Percentiles rank a stretch among this genome's conserved stretches.
phyloP scores from a whole-genome alignment of 768 basidiomycete genomes.

The Leucocoprinus sp. region DNA sequence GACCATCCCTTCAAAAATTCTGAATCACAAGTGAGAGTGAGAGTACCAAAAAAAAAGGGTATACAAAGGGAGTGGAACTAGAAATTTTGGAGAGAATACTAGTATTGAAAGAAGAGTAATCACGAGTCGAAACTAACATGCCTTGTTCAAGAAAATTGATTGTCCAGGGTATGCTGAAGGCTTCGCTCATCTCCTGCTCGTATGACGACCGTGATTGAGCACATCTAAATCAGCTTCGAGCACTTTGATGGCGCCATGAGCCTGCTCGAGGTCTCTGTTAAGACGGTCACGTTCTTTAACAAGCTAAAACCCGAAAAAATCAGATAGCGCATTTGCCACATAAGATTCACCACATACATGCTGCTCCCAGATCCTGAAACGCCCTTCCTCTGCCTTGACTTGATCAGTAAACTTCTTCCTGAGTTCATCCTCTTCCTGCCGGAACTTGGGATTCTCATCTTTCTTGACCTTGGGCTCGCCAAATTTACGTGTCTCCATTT shows the following conservation, averaged over 20 bases:
- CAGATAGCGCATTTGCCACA: slow-evolving; percentile 7
- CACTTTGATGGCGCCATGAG: slow-evolving; percentile 86
- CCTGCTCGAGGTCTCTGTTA: slow-evolving; percentile 96
- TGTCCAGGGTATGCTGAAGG: not conserved
- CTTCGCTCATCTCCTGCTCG: slow-evolving; percentile 47
- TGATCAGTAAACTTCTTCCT: slow-evolving; percentile 99
- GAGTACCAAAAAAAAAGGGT: not conserved
- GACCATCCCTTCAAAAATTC: not conserved
- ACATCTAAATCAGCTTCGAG: slow-evolving; percentile 88
- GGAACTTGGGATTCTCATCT: slow-evolving; percentile 98
- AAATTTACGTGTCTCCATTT: slow-evolving; percentile 99
- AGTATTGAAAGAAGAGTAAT: slow-evolving; percentile 4
- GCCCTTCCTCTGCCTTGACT: slow-evolving; percentile 95
- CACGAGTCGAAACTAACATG: not conserved
- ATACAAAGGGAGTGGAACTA: not conserved
- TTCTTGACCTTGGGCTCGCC: slow-evolving; percentile 99
- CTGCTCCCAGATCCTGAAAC: slow-evolving; percentile 99
- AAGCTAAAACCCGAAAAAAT: slow-evolving; percentile 52
- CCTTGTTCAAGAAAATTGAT: slow-evolving; percentile 4
- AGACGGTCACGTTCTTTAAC: slow-evolving; percentile 97
- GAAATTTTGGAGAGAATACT: slow-evolving; percentile 12
- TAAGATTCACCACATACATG: slow-evolving; percentile 51
- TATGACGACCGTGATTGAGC: slow-evolving; percentile 75
- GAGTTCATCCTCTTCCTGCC: slow-evolving; percentile 96
- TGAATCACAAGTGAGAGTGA: not conserved